Evolutionary conservation across 177 flowering plant genomes (phyloP), one percentile per base, ranked within the genome.

Genomic region (Vitis hybrid): DNA sequence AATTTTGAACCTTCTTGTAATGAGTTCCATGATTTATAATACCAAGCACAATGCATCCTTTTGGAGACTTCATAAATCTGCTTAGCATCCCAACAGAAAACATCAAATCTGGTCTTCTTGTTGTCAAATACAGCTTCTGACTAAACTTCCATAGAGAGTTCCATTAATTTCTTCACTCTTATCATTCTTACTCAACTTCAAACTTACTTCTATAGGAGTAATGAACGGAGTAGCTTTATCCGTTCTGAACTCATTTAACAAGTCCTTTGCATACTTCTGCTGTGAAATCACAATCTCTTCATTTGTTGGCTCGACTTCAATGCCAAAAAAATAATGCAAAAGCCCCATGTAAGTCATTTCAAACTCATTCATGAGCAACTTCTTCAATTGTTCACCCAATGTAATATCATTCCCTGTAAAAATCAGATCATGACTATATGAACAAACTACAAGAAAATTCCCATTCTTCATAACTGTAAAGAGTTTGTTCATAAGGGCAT

Each of bases 141-240:
- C 30, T 26, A 3, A 26, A 26, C 30, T 26, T 26, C 30, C 30
- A 26, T 26, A 26, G 30, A 26, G 5, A 26, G 30, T 26, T 26
- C 30, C 30, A 26, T 0, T 26, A 5, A 61, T 34, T 3, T 26
- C 4, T 23, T 61, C 15, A 23, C 11, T 45, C 0, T 32, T 5
- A 13, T 26, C 64, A 61, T 13, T 61, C n/a, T 61, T 32, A n/a
- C 49, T 30, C 15, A 61, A n/a, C 17, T 23, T 12, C 17, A 12
- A 30, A 26, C 64, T 45, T 23, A 61, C 45, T 61, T 61, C 64
- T 45, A 61, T 61, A 19, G 64, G 64, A n/a, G 64, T 30, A 6
- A 39, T 61, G 5, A 0, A 23, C 0, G 64, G 19, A 13, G 64
- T 30, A 34, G 6, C 64, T 7, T 11, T 11, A 8, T 61, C n/a